phyloP scores from a whole-genome alignment of 441 rosid species.

The Populus hybrid region DNA sequence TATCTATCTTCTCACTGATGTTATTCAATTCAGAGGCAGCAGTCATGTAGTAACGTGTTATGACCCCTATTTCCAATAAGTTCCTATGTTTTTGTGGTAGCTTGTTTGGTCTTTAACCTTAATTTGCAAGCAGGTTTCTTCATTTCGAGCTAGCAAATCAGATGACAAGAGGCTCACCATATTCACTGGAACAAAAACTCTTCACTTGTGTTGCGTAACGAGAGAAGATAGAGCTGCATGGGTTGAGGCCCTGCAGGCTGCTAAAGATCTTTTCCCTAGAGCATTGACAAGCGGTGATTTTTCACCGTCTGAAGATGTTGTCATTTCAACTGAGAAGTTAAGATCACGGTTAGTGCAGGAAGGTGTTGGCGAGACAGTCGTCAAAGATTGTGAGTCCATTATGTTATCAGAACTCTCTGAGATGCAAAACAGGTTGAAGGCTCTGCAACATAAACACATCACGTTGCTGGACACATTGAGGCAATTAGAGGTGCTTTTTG shows the following conservation, averaged over 20 bases:
- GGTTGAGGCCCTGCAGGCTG: constrained; percentile 77
- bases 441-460: constrained; percentile 62
- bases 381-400: constrained; percentile 83
- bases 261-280: constrained; percentile 83
- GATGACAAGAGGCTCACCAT: constrained; percentile 91
- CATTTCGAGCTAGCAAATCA: constrained; percentile 86
- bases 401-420: constrained; percentile 68
- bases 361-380: constrained; percentile 56
- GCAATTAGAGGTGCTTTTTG: constrained; percentile 70
- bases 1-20: neutral
- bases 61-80: constrained; percentile 7
- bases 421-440: constrained; percentile 64
- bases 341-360: constrained; percentile 67
- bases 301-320: constrained; percentile 59
- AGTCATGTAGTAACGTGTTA: neutral
- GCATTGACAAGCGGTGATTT: constrained; percentile 55
- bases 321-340: constrained; percentile 82
- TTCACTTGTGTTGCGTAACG: constrained; percentile 71
- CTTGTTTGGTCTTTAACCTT: constrained; percentile 9
- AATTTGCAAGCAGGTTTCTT: constrained; percentile 67
- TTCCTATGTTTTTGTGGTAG: neutral
- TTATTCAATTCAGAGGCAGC: neutral
- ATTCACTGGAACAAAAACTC: constrained; percentile 95
- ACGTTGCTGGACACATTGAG: constrained; percentile 69
- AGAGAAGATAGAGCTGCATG: constrained; percentile 77